Percentiles rank a stretch among this genome's conserved stretches.
phyloP scores from a whole-genome alignment of 2,329 filamentous ascomycete species.

The Penicillium sp. region DNA sequence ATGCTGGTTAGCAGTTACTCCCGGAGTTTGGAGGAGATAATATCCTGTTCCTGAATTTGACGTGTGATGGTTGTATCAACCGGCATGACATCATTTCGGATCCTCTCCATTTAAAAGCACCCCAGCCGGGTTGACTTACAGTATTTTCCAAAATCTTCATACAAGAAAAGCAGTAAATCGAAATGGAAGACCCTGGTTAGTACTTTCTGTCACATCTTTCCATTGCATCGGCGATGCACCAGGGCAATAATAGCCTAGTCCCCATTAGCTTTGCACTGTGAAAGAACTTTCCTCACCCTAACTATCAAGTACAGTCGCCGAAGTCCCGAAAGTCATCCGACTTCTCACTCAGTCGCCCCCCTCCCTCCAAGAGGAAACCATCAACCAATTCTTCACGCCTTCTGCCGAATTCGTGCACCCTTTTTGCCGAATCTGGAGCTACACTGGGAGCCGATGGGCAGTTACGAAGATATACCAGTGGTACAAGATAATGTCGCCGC shows the following conservation, averaged over 20 bases:
- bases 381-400: slow-evolving; percentile 75
- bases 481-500: slow-evolving; percentile 83
- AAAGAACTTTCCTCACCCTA: not conserved
- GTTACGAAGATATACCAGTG: slow-evolving; percentile 75
- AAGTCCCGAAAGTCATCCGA: slow-evolving; percentile 71
- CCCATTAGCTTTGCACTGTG: not conserved
- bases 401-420: slow-evolving; percentile 78
- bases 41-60: slow-evolving; percentile 3
- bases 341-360: slow-evolving; percentile 71
- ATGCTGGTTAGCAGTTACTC: not conserved
- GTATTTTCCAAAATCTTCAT: not conserved
- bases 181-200: slow-evolving; percentile 30
- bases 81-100: slow-evolving; percentile 14
- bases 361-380: slow-evolving; percentile 65
- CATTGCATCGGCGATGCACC: not conserved
- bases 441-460: slow-evolving; percentile 67
- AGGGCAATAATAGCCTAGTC: not conserved
- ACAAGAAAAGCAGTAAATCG: not conserved
- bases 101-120: slow-evolving; percentile 2
- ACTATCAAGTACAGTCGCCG: slow-evolving; percentile 47
- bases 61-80: not conserved
- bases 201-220: not conserved
- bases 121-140: slow-evolving; percentile 14
- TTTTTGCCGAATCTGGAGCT: slow-evolving; percentile 70
- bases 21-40: not conserved